A percentile compares a stretch with the other conserved stretches of the same genome.
These are phyloP conservation scores for Comarum palustre DNA, from an alignment of 306 rosid genomes.

Conservation along the genomic window DNA sequence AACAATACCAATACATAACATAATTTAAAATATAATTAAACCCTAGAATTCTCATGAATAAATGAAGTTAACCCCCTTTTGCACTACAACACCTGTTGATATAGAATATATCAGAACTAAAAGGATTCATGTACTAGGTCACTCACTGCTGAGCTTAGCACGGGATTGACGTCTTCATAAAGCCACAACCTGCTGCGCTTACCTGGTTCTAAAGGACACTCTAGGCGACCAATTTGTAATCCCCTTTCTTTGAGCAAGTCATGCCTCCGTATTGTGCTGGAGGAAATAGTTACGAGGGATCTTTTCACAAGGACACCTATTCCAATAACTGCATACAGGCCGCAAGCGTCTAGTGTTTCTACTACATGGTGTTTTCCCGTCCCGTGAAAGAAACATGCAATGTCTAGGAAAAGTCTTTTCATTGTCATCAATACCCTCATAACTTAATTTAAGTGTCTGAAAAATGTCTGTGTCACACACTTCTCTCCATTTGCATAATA, in stretches of 20 bases:
- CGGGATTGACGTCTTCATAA: constrained; percentile 10
- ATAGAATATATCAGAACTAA: background rate
- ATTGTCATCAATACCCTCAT: background rate
- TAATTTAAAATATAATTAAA: too few relatives aligned
- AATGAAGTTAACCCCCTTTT: too few relatives aligned
- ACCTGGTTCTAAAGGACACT: constrained; percentile 1
- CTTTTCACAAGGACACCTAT: constrained; percentile 5
- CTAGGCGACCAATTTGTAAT: background rate
- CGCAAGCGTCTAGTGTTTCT: constrained; percentile 9
- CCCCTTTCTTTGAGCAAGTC: constrained; percentile 28
- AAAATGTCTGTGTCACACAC: background rate
- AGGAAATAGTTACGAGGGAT: constrained; percentile 9
- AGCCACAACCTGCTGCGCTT: constrained; percentile 25
- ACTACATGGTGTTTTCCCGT: background rate
- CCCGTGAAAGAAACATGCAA: constrained; percentile 14
- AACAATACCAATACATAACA: too few relatives aligned
- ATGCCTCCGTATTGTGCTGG: constrained; percentile 6
- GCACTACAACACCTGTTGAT: background rate
- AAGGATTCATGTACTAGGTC: background rate
- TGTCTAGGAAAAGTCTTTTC: background rate
- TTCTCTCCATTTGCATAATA: background rate
- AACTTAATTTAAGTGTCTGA: background rate
- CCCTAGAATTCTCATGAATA: background rate
- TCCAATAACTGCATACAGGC: constrained; percentile 16
- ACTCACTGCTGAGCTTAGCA: background rate